These are phyloP conservation scores for Eimeria sp. DNA, from an alignment of 169 alveolate genomes.

Conservation along the genomic window DNA sequence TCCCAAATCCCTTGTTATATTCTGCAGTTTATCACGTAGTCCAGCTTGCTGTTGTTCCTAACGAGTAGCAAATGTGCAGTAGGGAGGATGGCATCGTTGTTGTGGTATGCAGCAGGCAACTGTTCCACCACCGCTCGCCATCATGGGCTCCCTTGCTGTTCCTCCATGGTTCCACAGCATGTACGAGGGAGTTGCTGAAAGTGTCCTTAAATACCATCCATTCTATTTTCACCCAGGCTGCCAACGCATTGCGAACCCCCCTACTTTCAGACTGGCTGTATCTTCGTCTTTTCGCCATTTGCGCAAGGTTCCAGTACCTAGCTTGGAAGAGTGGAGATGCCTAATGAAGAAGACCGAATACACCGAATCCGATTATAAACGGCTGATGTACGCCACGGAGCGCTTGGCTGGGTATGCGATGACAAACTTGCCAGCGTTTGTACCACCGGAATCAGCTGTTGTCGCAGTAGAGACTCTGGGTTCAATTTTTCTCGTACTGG, in stretches of 20 bases:
- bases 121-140: background rate
- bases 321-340: background rate
- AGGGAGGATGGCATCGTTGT: background rate
- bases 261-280: background rate
- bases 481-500: background rate
- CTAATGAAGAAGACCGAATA: background rate
- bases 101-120: background rate
- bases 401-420: conserved; percentile 9
- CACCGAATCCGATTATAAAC: too few species aligned
- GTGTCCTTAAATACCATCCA: background rate
- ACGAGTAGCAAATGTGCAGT: background rate
- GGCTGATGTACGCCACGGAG: background rate
- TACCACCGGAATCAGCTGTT: background rate
- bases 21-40: background rate
- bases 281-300: background rate
- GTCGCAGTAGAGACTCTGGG: background rate
- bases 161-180: background rate
- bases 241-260: background rate
- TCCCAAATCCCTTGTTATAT: background rate
- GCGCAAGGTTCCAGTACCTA: background rate
- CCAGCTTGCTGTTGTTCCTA: background rate
- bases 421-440: background rate
- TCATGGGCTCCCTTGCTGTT: background rate
- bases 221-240: background rate
- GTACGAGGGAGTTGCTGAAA: background rate